Conservation (phyloP, 257 asterid genomes). For the Thymus mandschuricus region DNA sequence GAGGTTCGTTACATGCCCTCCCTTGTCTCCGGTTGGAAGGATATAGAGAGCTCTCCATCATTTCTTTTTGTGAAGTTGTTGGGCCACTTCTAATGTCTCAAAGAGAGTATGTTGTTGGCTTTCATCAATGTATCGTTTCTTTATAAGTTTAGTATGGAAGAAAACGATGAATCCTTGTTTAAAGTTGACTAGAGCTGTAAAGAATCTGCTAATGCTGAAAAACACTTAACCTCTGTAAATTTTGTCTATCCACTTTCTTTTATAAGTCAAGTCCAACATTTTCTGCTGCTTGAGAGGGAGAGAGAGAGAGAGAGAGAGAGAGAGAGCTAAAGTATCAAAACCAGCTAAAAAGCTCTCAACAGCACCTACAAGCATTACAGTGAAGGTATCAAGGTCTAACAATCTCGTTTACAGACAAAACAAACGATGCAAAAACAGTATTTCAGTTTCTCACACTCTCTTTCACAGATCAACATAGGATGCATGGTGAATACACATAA, state of each 20-base stretch:
- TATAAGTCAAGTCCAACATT: slow-evolving; percentile 20
- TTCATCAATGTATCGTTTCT: slow-evolving; percentile 14
- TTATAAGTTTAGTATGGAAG: slow-evolving; percentile 8
- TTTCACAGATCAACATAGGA: slow-evolving; percentile 74
- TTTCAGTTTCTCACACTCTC: slow-evolving; percentile 12
- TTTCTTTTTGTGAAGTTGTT: slow-evolving; percentile 5
- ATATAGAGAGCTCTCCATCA: slow-evolving; percentile 41
- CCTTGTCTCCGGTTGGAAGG: slow-evolving; percentile 90
- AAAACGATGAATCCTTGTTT: slow-evolving; percentile 18
- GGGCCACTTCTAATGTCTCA: slow-evolving; percentile 34
- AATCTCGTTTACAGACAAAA: slow-evolving; percentile 46
- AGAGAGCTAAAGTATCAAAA: not conserved
- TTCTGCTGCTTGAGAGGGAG: slow-evolving; percentile 21
- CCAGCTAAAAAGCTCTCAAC: not conserved
- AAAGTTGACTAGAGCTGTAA: slow-evolving; percentile 32
- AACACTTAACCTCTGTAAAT: slow-evolving; percentile 29
- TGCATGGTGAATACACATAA: slow-evolving; percentile 85
- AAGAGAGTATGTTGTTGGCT: slow-evolving; percentile 38
- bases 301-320: slow-evolving; percentile 6
- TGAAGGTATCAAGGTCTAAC: slow-evolving; percentile 2
- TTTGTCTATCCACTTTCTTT: slow-evolving; percentile 25
- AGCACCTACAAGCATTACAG: not conserved
- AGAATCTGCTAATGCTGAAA: slow-evolving; percentile 29
- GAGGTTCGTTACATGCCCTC: slow-evolving; percentile 69
- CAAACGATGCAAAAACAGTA: slow-evolving; percentile 67